Percentiles rank a stretch among this genome's conserved stretches.
These are phyloP conservation scores for Tanacetum coccineum DNA, from an alignment of 129 eudicot species.

Conservation along the genomic window DNA sequence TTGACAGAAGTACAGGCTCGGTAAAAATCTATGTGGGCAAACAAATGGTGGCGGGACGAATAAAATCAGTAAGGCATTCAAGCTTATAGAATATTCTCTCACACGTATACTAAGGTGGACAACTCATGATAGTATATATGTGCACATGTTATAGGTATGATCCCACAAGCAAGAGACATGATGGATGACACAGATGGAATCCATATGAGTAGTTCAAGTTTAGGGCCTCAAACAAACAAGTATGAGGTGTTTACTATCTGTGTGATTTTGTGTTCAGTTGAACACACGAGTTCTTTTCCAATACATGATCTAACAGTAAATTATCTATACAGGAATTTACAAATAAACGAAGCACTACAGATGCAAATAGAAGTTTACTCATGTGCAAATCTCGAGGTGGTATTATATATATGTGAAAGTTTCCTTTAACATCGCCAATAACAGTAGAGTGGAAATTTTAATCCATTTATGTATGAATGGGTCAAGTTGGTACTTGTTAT, in stretches of 20 bases:
- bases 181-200: conserved; percentile 43
- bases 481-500: background rate
- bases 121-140: conserved; percentile 9
- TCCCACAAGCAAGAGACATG: conserved; percentile 37
- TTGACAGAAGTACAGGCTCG: conserved; percentile 85
- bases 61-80: conserved; percentile 48
- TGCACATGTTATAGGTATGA: conserved; percentile 25
- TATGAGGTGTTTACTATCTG: conserved; percentile 27
- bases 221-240: conserved; percentile 59
- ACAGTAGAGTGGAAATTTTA: background rate
- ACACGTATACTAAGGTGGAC: background rate
- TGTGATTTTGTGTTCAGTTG: conserved; percentile 8
- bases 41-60: conserved; percentile 44
- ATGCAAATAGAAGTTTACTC: conserved; percentile 86
- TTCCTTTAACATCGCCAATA: background rate
- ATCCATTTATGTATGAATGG: background rate
- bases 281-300: conserved; percentile 3
- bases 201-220: conserved; percentile 40
- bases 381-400: conserved; percentile 99
- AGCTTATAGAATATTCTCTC: background rate
- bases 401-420: conserved; percentile 18
- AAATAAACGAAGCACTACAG: conserved; percentile 70
- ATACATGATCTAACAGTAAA: conserved; percentile 5
- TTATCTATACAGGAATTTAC: conserved; percentile 50
- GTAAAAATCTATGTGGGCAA: conserved; percentile 78